phyloP scores from a whole-genome alignment of 306 rosid genomes.

The Pachyrhizus erosus region DNA sequence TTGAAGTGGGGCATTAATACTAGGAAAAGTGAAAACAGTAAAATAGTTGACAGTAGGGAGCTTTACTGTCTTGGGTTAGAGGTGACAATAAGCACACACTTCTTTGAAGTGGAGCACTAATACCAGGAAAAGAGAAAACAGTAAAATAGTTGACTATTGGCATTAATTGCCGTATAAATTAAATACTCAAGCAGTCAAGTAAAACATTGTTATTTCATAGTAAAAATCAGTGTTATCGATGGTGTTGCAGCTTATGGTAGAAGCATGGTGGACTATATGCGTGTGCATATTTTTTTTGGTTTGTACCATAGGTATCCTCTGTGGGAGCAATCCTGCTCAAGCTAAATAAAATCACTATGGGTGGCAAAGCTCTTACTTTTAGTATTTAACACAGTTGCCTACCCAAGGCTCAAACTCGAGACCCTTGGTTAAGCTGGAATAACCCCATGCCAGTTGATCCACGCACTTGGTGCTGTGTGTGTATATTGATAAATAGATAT shows the following conservation, averaged over 20 bases:
- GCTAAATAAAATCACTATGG: too few relatives aligned
- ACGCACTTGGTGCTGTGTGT: too few relatives aligned
- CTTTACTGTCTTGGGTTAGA: not conserved
- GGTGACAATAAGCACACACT: not conserved
- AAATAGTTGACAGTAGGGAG: too few relatives aligned
- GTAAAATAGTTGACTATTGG: not conserved
- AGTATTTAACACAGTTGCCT: too few relatives aligned
- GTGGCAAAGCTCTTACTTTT: too few relatives aligned
- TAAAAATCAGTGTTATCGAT: not conserved
- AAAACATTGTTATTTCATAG: constrained; percentile 20
- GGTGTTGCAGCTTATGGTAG: not conserved
- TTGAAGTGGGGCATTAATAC: not conserved
- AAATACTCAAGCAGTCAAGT: not conserved
- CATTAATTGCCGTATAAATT: not conserved
- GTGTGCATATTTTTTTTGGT: not conserved
- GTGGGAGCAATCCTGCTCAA: too few relatives aligned
- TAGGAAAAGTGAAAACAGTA: too few relatives aligned
- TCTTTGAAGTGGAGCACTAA: not conserved
- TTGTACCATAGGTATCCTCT: too few relatives aligned
- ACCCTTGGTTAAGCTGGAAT: too few relatives aligned
- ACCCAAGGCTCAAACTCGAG: too few relatives aligned
- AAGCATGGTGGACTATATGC: not conserved
- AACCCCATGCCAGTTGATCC: too few relatives aligned
- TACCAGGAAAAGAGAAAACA: constrained; percentile 2
- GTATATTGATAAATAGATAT: too few relatives aligned